A percentile compares a stretch with the other conserved stretches of the same genome.
Evolutionary conservation across 345 rosid genomes (phyloP).

Genomic region (Barbarea vulgaris): DNA sequence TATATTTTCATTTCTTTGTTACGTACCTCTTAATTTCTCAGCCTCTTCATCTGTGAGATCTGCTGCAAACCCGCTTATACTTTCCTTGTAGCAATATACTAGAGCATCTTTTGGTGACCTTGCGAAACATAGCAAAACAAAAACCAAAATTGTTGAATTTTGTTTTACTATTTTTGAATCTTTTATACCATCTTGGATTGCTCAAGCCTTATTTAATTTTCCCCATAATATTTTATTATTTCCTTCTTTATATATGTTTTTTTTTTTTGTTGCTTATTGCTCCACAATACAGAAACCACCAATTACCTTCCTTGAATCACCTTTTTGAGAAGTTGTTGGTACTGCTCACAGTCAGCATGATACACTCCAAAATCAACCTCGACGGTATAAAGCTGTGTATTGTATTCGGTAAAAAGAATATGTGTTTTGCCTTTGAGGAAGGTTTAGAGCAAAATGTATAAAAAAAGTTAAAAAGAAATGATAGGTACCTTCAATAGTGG

Average conservation of each 20-base stretch:
- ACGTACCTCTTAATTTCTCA: slow-evolving; percentile 23
- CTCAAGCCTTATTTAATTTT: not conserved
- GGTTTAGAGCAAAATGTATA: not conserved
- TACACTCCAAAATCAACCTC: slow-evolving; percentile 7
- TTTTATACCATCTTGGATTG: not conserved
- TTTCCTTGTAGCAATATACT: slow-evolving; percentile 18
- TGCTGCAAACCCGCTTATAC: slow-evolving; percentile 28
- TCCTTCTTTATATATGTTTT: not conserved
- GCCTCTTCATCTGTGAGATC: slow-evolving; percentile 27
- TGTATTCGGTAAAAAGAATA: not conserved
- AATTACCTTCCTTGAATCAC: slow-evolving; percentile 14
- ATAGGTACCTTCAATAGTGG: not conserved
- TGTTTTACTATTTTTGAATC: not conserved
- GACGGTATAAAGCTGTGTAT: slow-evolving; percentile 23
- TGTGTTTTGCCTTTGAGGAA: not conserved
- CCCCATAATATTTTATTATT: not conserved
- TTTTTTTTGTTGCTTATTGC: not conserved
- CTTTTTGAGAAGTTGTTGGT: slow-evolving; percentile 19
- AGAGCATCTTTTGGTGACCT: slow-evolving; percentile 13
- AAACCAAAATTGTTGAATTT: not conserved
- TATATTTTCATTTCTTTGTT: too few species aligned
- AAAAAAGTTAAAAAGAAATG: not conserved
- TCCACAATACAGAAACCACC: not conserved
- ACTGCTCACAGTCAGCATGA: slow-evolving; percentile 26
- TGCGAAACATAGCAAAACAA: not conserved